Evolutionary conservation across 2,329 filamentous ascomycete genomes (phyloP).

Genomic region (Pseudocercospora pini-densiflorae): DNA sequence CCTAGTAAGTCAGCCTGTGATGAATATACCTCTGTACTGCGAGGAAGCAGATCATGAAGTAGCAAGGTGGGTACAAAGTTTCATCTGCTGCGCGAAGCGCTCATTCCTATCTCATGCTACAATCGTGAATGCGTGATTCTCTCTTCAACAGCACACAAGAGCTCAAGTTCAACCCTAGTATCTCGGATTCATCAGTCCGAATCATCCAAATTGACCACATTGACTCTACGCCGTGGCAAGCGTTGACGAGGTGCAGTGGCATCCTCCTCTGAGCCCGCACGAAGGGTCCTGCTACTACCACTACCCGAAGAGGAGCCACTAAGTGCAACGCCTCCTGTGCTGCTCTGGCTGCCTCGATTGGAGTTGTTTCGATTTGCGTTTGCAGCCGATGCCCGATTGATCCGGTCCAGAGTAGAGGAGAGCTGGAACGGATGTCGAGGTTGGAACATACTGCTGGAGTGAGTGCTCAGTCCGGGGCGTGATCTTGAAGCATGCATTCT

Average conservation of each 20-base stretch:
- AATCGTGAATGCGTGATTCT: background rate
- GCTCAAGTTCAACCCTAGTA: background rate
- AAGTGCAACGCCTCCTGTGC: conserved; percentile 14
- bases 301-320: conserved; percentile 17
- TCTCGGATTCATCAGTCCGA: no score
- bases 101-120: background rate
- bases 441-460: conserved; percentile 7
- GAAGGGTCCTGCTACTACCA: conserved; percentile 25
- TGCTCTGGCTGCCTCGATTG: conserved; percentile 13
- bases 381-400: conserved; percentile 6
- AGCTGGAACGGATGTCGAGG: conserved; percentile 32
- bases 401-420: conserved; percentile 26
- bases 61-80: background rate
- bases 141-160: background rate
- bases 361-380: background rate
- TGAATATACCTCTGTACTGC: no score
- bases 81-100: no score
- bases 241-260: background rate
- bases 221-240: background rate
- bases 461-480: background rate
- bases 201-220: background rate
- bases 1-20: no score
- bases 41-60: background rate
- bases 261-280: background rate
- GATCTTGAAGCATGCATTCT: conserved; percentile 11